Base-by-base conservation (phyloP, 306 rosid species). In the Dicorynia guianensis region DNA sequence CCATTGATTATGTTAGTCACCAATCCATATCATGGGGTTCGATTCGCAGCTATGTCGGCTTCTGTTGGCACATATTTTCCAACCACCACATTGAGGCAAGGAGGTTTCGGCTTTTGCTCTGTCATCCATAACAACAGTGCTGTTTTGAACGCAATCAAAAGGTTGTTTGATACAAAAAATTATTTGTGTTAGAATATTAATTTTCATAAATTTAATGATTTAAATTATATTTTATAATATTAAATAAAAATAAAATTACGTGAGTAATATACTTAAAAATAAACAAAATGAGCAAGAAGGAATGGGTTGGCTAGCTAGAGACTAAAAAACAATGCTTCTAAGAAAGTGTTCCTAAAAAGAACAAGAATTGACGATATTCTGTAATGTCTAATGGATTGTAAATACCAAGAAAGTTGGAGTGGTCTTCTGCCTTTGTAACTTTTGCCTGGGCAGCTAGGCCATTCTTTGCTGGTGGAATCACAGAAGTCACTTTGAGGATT, bases 101-200 rank as follows among this genome's bases (percentile, higher is more conserved):
- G 90, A 4, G 93, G 97, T 81, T 33, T 81, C 7, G 92, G 81
- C 57, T 79, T 75, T 75, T 67, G 81, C 79, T 77, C 82, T 1
- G 92, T 90, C 95, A 86, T 92, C 98, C 96, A 94, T 78, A 91
- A 94, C 96, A 95, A 94, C 9, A 92, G 77, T 33, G 92, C 97
- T 5, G 92, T 90, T 78, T 84, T 83, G 80, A 94, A 92, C 1
- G 97, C 93, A 4, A 90, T 75, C 15, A 67, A 3, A 0, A 97
- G 85, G 79, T 79, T 80, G 79, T 87, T 87, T 0, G 96, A 73
- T 4, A 94, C 98, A 9, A 85, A n/a, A n/a, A n/a, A n/a, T n/a
- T 71, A 46, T 94, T 95, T 0, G 98, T 97, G 33, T 86, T 88
- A 34, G 3, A 75, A 3, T n/a, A n/a, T n/a, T n/a, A n/a, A n/a